phyloP scores from a whole-genome alignment of 2,329 filamentous ascomycete genomes.

The Venturia carpophila region DNA sequence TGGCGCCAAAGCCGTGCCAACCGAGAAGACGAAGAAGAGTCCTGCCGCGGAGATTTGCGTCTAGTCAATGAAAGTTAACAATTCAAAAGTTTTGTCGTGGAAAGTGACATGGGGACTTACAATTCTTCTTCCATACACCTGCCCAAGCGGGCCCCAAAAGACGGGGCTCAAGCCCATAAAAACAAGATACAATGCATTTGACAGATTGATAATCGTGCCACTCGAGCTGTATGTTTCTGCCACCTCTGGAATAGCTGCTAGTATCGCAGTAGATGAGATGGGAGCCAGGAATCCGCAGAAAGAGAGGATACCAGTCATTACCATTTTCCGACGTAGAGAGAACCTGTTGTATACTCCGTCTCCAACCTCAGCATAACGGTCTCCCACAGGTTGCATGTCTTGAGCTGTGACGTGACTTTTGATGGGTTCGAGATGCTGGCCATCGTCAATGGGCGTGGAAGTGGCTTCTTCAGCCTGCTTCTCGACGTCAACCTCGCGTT shows the following conservation, averaged over 20 bases:
- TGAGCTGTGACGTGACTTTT: slow-evolving; percentile 28
- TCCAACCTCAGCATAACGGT: slow-evolving; percentile 35
- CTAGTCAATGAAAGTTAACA: not conserved
- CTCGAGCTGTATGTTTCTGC: slow-evolving; percentile 57
- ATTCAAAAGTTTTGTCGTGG: not conserved
- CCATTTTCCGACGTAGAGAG: slow-evolving; percentile 51
- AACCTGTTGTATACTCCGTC: slow-evolving; percentile 58
- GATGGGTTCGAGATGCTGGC: slow-evolving; percentile 23
- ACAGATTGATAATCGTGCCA: slow-evolving; percentile 62
- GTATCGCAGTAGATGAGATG: slow-evolving; percentile 63
- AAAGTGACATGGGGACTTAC: slow-evolving; percentile 29
- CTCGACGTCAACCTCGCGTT: slow-evolving; percentile 7
- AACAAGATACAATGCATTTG: slow-evolving; percentile 66
- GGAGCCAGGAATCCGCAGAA: slow-evolving; percentile 72
- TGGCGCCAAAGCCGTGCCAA: slow-evolving; percentile 64
- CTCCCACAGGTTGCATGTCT: slow-evolving; percentile 23
- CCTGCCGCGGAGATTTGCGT: slow-evolving; percentile 7
- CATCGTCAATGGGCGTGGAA: not conserved
- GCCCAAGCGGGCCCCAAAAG: slow-evolving; percentile 58
- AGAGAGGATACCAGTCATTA: slow-evolving; percentile 61
- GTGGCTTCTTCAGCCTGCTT: not conserved
- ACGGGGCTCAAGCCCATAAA: slow-evolving; percentile 59
- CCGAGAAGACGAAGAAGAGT: slow-evolving; percentile 60
- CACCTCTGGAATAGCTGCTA: slow-evolving; percentile 68
- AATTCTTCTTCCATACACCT: slow-evolving; percentile 41